Base-by-base conservation (phyloP, 2,329 filamentous ascomycete species). In the Fusarium cicatricum region DNA sequence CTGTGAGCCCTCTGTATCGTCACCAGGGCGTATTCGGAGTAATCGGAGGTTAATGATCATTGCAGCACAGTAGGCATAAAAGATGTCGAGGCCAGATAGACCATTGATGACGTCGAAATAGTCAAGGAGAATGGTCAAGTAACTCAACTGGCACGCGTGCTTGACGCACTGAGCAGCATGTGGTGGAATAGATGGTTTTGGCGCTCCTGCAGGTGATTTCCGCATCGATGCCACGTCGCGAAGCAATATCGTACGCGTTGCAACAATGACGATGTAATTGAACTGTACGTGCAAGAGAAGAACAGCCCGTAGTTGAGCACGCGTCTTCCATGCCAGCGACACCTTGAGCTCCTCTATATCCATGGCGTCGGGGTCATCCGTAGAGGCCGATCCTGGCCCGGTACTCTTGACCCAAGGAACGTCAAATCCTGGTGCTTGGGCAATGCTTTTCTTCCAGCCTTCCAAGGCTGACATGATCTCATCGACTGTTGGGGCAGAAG, bases 51-150 rank as follows among this genome's bases (percentile, higher is more conserved):
- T 65, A 0, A 64, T 10, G 0, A 71, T 62, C 70, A 75, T 74
- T 2, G 67, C 67, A 2, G 71, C 69, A 37, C 69, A 74, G 52
- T 74, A 74, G 29, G 70, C 66, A 44, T 75, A 75, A 31, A 74
- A 75, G 2, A 74, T 63, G 26, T 76, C 74, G 0, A 74, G 60
- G 2, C 72, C 72, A 1, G 72, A 72, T 8, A 73, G 58, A 1
- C 74, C 72, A 41, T 74, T 72, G 7, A 76, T 43, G 1, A 72
- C 62, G 16, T 68, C 61, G 33, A 74, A 73, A 4, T 62, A 65
- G 31, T 73, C 68, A 0, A 76, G 67, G 1, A 76, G 61, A 12
- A 74, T 63, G 38, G 71, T 65, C 0, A 74, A 53, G 6, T 67
- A 67, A 17, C 70, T 65, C 33, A 75, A 57, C 38, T 74, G 72